These are phyloP conservation scores for Blastomyces gilchristii DNA, from an alignment of 2,329 filamentous ascomycete genomes.

Conservation along the genomic window DNA sequence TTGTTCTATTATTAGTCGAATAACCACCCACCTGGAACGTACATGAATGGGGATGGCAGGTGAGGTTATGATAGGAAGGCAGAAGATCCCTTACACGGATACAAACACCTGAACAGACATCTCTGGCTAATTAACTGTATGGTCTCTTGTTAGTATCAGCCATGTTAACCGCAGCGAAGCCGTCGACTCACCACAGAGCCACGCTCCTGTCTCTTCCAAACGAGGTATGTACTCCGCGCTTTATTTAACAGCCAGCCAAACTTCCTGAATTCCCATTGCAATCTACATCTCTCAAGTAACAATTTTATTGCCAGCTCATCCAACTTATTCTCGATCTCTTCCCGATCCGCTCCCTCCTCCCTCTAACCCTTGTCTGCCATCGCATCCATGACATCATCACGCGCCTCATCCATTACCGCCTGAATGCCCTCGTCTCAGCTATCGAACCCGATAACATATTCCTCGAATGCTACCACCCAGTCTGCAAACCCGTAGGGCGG, in stretches of 20 bases:
- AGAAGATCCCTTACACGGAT: too few relatives aligned
- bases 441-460: slow-evolving; percentile 56
- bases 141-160: background rate
- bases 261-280: background rate
- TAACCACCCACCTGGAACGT: too few relatives aligned
- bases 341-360: slow-evolving; percentile 43
- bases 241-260: background rate
- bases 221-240: background rate
- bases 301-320: background rate
- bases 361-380: slow-evolving; percentile 48
- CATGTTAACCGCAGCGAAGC: background rate
- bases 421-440: slow-evolving; percentile 46
- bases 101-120: background rate
- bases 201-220: slow-evolving; percentile 4
- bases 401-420: slow-evolving; percentile 54
- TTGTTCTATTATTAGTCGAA: too few relatives aligned
- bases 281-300: background rate
- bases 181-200: background rate
- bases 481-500: slow-evolving; percentile 56
- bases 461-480: slow-evolving; percentile 69
- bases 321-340: slow-evolving; percentile 1
- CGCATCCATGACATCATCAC: slow-evolving; percentile 55
- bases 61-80: too few relatives aligned
- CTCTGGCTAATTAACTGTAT: too few relatives aligned
- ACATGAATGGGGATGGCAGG: too few relatives aligned